Evolutionary conservation across 176 grass and related monocot genomes (phyloP).

Genomic region (Phoenix roebelenii): DNA sequence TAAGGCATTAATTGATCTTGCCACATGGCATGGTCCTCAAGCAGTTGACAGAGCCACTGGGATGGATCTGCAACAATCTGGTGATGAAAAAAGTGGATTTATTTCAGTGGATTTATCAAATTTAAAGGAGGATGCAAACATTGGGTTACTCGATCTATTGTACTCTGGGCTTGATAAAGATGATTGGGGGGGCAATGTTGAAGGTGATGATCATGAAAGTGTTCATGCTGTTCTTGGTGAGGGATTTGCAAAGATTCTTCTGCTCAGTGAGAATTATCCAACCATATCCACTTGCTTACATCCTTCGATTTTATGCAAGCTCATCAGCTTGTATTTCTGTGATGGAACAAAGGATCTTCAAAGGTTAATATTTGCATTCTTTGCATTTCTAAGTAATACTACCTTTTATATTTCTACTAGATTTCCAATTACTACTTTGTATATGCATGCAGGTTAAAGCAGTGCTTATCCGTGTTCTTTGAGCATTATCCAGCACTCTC

Average conservation of each 20-base stretch:
- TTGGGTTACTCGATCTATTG: conserved; percentile 70
- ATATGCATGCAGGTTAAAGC: conserved; percentile 60
- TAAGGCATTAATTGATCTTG: conserved; percentile 81
- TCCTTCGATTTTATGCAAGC: conserved; percentile 57
- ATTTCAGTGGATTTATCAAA: conserved; percentile 45
- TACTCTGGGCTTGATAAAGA: conserved; percentile 62
- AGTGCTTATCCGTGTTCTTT: conserved; percentile 88
- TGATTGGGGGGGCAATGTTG: conserved; percentile 40
- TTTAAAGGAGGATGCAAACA: conserved; percentile 37
- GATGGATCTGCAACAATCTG: conserved; percentile 33
- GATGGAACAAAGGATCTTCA: conserved; percentile 60
- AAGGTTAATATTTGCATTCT: conserved; percentile 35
- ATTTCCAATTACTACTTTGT: not conserved
- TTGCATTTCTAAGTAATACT: no score
- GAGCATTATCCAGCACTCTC: conserved; percentile 75
- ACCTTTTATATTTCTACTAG: no score
- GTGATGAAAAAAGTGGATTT: conserved; percentile 37
- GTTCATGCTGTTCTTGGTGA: conserved; percentile 60
- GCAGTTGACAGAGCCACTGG: conserved; percentile 60
- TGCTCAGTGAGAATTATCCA: conserved; percentile 60
- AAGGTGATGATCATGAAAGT: conserved; percentile 67
- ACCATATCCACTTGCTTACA: conserved; percentile 47
- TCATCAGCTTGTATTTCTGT: conserved; percentile 59
- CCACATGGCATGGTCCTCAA: conserved; percentile 73
- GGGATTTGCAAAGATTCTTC: conserved; percentile 91